Conservation (phyloP, 345 rosid species). For the Lumnitzera racemosa region DNA sequence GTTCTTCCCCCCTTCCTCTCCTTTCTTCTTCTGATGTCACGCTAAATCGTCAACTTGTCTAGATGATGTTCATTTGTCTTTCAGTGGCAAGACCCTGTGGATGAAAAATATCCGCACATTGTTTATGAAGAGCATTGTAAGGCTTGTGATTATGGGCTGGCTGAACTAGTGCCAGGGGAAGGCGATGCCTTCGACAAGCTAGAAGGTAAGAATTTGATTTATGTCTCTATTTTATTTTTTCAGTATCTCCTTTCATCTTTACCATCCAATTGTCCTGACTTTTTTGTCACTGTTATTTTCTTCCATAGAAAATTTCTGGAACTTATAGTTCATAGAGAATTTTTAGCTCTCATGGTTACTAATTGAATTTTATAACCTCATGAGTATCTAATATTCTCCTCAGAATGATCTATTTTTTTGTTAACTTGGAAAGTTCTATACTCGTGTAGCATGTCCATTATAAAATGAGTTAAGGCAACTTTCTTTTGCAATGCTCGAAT, state of each 20-base stretch:
- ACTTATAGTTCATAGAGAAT: background rate
- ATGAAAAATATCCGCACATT: conserved; percentile 83
- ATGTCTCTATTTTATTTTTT: too few species aligned
- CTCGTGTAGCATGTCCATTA: background rate
- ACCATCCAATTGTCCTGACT: background rate
- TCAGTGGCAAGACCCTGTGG: conserved; percentile 64
- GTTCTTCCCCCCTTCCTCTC: too few species aligned
- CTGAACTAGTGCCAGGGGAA: conserved; percentile 30
- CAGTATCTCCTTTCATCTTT: background rate
- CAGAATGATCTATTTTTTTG: background rate
- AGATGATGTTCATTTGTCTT: conserved; percentile 5
- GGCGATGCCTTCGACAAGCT: conserved; percentile 41
- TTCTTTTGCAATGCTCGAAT: too few species aligned
- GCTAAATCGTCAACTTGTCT: background rate
- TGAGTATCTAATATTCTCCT: background rate
- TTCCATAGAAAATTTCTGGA: background rate
- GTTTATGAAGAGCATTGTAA: conserved; percentile 87
- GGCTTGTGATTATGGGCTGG: conserved; percentile 39
- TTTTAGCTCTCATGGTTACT: background rate
- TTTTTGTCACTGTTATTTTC: background rate
- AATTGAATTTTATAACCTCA: background rate
- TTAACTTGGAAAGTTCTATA: background rate
- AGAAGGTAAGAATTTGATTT: conserved; percentile 56
- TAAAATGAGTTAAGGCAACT: too few species aligned
- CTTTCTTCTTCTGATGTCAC: too few species aligned